A percentile compares a stretch with the other conserved stretches of the same genome.
Evolutionary conservation across 768 basidiomycete genomes (phyloP).

Genomic region (Fomitopsis pulvina): DNA sequence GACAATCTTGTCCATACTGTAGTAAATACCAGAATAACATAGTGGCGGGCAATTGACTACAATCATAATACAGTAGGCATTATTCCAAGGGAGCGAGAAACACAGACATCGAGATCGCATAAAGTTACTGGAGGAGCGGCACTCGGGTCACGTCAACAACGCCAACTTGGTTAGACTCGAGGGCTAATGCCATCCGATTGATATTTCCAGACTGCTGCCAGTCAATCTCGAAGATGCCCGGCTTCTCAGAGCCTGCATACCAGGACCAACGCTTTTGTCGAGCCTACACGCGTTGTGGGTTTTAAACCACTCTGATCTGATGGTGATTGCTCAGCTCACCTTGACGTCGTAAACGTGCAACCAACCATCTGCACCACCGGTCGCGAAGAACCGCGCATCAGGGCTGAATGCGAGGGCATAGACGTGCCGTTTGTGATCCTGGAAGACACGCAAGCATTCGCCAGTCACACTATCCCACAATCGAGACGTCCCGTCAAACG

Average conservation of each 20-base stretch:
- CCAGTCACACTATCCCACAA: slow-evolving; percentile 82
- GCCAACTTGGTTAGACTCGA: slow-evolving; percentile 63
- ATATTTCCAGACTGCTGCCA: slow-evolving; percentile 54
- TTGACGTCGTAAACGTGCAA: slow-evolving; percentile 64
- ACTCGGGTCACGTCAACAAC: slow-evolving; percentile 56
- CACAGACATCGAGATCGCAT: neutral
- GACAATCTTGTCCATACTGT: neutral
- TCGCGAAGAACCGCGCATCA: slow-evolving; percentile 62
- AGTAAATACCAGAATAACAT: slow-evolving; percentile 4
- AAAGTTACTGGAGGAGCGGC: slow-evolving; percentile 19
- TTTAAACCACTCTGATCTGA: neutral
- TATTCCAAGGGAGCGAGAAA: neutral
- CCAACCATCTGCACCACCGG: slow-evolving; percentile 76
- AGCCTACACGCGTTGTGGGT: slow-evolving; percentile 19
- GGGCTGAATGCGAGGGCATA: slow-evolving; percentile 76
- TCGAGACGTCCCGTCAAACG: slow-evolving; percentile 75
- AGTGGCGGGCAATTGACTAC: neutral
- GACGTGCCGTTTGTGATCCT: slow-evolving; percentile 64
- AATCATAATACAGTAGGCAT: neutral
- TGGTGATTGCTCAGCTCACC: too few species aligned
- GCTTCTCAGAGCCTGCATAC: slow-evolving; percentile 50
- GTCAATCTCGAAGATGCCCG: slow-evolving; percentile 69
- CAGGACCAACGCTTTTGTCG: slow-evolving; percentile 54
- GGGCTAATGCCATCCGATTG: slow-evolving; percentile 61
- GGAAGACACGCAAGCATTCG: slow-evolving; percentile 63